A percentile compares a stretch with the other conserved stretches of the same genome.
These are phyloP conservation scores for Sutorius australiensis DNA, from an alignment of 768 basidiomycete genomes.

Conservation along the genomic window DNA sequence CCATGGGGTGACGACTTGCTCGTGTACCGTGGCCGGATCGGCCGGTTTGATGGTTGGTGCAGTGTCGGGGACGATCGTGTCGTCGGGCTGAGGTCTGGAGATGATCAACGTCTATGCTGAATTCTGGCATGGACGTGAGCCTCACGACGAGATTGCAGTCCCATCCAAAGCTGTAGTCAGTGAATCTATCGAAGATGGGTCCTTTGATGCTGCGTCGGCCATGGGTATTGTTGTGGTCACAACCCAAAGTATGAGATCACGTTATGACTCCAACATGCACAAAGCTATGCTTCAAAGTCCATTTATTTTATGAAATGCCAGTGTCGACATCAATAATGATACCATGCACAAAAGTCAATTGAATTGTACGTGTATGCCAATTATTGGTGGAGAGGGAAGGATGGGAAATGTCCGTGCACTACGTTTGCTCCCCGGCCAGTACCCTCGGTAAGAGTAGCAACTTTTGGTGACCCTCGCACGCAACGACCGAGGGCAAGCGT, in stretches of 20 bases:
- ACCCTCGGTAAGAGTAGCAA: constrained; percentile 27
- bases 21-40: constrained; percentile 34
- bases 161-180: constrained; percentile 27
- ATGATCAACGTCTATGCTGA: neutral
- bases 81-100: constrained; percentile 12
- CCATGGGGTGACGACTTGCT: constrained; percentile 94
- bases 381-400: constrained; percentile 28
- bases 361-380: constrained; percentile 20
- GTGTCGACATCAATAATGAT: constrained; percentile 25
- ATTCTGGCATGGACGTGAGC: neutral
- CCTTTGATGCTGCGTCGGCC: constrained; percentile 24
- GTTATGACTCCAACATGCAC: too few relatives aligned
- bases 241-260: too few relatives aligned
- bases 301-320: constrained; percentile 13
- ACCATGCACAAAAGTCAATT: constrained; percentile 24
- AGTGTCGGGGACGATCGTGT: constrained; percentile 1
- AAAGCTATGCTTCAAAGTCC: neutral
- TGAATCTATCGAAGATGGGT: constrained; percentile 23
- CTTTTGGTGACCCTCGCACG: constrained; percentile 11
- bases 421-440: constrained; percentile 33
- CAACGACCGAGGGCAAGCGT: neutral
- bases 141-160: constrained; percentile 32
- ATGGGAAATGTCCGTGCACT: constrained; percentile 36
- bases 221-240: constrained; percentile 4
- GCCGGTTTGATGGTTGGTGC: constrained; percentile 34